These are phyloP conservation scores for Pisolithus microcarpus DNA, from an alignment of 768 basidiomycete species.

Conservation along the genomic window DNA sequence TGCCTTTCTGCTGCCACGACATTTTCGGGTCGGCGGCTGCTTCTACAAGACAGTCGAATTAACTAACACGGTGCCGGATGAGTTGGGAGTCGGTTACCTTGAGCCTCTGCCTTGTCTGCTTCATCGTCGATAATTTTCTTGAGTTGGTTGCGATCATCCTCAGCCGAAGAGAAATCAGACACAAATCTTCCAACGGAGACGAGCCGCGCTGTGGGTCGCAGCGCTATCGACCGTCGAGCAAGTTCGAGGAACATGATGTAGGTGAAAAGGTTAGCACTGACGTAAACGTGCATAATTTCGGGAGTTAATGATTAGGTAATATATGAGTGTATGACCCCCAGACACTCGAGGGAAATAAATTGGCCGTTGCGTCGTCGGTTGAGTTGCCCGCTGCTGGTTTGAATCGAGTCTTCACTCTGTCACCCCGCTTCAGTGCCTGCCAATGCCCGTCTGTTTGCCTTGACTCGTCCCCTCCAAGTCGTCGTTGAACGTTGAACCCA, in stretches of 20 bases:
- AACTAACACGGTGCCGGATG: no score
- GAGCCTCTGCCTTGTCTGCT: constrained; percentile 5
- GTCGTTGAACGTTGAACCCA: no score
- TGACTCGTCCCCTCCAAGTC: no score
- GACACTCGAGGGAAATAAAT: no score
- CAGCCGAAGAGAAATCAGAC: constrained; percentile 12
- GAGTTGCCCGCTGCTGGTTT: no score
- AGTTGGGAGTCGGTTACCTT: constrained; percentile 1
- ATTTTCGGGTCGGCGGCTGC: constrained; percentile 5
- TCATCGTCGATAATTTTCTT: constrained; percentile 20
- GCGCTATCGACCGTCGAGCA: constrained; percentile 1
- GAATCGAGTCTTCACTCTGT: no score
- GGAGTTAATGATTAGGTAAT: neutral
- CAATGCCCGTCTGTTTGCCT: no score
- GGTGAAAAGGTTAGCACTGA: constrained; percentile 2
- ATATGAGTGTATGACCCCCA: no score
- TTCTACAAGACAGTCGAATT: neutral
- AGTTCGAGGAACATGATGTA: constrained; percentile 9
- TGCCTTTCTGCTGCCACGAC: constrained; percentile 17
- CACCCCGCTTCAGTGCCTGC: no score
- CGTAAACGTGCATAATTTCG: neutral
- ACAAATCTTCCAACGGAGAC: neutral
- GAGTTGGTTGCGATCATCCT: constrained; percentile 18
- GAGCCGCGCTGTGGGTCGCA: neutral
- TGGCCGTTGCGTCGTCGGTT: no score